Conservation (phyloP, 2,329 filamentous ascomycete genomes). For the Phyllosticta citrichinensis region DNA sequence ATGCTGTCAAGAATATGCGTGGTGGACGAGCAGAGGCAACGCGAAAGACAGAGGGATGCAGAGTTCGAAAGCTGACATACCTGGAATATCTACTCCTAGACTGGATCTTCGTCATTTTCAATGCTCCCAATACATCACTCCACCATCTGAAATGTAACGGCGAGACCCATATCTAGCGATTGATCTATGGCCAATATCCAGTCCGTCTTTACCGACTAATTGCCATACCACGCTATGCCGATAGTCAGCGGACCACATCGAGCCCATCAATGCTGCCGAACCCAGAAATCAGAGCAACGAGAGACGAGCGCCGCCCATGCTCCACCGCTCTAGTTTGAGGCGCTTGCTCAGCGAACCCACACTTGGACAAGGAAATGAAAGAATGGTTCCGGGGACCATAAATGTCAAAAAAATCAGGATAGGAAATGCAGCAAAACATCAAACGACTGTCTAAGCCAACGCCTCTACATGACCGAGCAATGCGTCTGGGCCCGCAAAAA, state of each 20-base stretch:
- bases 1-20: too few relatives aligned
- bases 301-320: neutral
- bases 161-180: neutral
- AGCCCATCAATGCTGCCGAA: neutral
- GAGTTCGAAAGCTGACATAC: too few relatives aligned
- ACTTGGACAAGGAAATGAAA: neutral
- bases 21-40: too few relatives aligned
- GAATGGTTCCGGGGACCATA: neutral
- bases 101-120: too few relatives aligned
- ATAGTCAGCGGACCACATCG: neutral
- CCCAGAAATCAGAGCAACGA: neutral
- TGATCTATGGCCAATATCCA: neutral
- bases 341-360: neutral
- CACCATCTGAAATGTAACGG: neutral
- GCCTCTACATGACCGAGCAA: constrained; percentile 14
- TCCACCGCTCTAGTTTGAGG: neutral
- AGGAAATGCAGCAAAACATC: neutral
- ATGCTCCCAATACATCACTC: too few relatives aligned
- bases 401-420: neutral
- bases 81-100: too few relatives aligned
- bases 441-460: neutral
- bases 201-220: neutral
- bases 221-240: neutral
- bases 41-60: too few relatives aligned
- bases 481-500: constrained; percentile 26